A percentile compares a stretch with the other conserved stretches of the same genome.
Evolutionary conservation across 2,329 filamentous ascomycete species (phyloP).

Genomic region (Cladophialophora carrionii): DNA sequence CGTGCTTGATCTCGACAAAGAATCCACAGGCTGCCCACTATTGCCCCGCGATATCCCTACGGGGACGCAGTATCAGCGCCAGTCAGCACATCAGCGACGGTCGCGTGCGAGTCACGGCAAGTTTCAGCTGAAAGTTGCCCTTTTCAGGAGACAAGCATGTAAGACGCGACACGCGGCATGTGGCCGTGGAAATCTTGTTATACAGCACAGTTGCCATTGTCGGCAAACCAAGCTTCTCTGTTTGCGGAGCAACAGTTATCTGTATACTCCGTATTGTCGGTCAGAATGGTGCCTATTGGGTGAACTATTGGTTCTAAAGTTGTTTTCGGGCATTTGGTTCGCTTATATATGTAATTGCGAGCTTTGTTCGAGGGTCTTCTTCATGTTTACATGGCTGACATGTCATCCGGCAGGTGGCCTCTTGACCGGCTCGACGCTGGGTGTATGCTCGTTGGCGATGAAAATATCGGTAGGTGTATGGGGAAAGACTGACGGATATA

Average conservation of each 20-base stretch:
- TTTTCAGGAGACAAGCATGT: conserved; percentile 4
- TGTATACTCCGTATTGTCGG: not conserved
- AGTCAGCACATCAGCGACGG: not conserved
- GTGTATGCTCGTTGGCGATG: not conserved
- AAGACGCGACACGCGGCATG: conserved; percentile 7
- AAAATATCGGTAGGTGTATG: not conserved
- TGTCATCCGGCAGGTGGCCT: not conserved
- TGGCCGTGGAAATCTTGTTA: not conserved
- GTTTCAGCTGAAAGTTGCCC: not conserved
- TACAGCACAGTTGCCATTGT: not conserved
- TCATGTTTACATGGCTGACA: not conserved
- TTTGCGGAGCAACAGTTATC: not conserved
- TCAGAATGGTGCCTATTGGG: not conserved
- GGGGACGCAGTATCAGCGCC: no score
- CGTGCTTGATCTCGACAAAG: not conserved
- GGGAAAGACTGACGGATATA: not conserved
- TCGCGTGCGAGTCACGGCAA: not conserved
- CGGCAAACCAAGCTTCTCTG: not conserved
- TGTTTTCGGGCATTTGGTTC: not conserved
- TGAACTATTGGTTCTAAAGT: no score
- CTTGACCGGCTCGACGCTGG: not conserved
- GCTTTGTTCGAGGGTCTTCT: no score
- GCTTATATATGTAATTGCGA: not conserved
- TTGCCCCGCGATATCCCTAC: not conserved
- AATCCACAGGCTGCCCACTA: not conserved